phyloP scores from a whole-genome alignment of 164 flowering plant genomes.

The Nymphaea thermarum region DNA sequence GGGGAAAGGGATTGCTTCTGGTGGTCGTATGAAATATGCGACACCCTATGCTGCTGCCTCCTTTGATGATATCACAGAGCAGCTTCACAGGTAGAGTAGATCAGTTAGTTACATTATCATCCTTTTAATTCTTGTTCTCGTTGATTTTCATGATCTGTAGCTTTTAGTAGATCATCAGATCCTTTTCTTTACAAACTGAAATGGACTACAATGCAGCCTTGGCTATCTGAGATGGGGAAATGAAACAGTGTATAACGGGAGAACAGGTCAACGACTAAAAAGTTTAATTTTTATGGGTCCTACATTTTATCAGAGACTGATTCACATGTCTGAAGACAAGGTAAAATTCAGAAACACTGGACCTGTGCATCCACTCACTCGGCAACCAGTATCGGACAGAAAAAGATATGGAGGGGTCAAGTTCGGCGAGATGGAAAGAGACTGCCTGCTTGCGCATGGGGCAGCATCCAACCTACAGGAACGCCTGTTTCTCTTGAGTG shows the following conservation, averaged over 20 bases:
- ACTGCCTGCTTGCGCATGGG: conserved; percentile 93
- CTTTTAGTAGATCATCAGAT: too few relatives aligned
- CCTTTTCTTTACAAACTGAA: too few relatives aligned
- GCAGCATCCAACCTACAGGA: conserved; percentile 87
- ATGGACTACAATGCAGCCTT: conserved; percentile 30
- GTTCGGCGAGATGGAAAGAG: conserved; percentile 98
- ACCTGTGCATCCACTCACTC: conserved; percentile 90
- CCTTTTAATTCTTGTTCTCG: too few relatives aligned
- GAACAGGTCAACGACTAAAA: conserved; percentile 57
- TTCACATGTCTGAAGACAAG: conserved; percentile 95
- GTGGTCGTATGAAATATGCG: conserved; percentile 51
- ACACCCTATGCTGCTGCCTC: conserved; percentile 84
- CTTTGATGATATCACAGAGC: conserved; percentile 65
- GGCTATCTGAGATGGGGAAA: conserved; percentile 83
- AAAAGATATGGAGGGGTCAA: conserved; percentile 92
- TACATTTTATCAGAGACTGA: conserved; percentile 79
- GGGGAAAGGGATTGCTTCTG: conserved; percentile 85
- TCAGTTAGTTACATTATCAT: too few relatives aligned
- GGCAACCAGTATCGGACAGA: conserved; percentile 90
- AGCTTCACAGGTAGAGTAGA: conserved; percentile 66
- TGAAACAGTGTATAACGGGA: conserved; percentile 72
- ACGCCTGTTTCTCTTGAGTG: conserved; percentile 83
- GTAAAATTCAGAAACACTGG: conserved; percentile 95
- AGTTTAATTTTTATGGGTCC: conserved; percentile 75
- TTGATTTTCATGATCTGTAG: too few relatives aligned